Conservation (phyloP, 2,329 filamentous ascomycete species). For the Beauveria varroae region DNA sequence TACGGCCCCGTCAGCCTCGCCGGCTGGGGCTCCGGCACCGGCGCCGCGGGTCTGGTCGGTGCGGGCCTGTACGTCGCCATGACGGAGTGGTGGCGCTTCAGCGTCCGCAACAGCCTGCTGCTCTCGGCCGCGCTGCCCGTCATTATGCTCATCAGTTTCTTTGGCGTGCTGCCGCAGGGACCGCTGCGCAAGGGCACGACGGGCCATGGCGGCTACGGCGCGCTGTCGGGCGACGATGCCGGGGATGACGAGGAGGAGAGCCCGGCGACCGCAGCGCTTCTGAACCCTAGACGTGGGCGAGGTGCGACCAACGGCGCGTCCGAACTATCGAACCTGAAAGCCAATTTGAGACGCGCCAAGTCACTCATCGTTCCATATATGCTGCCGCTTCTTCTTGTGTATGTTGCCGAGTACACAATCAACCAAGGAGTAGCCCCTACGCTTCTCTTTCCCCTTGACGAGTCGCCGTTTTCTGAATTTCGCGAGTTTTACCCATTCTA, state of each 20-base stretch:
- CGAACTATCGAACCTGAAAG: constrained; percentile 28
- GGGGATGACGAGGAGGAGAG: constrained; percentile 29
- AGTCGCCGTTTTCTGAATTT: constrained; percentile 72
- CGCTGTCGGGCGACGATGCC: constrained; percentile 35
- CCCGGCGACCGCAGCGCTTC: constrained; percentile 40
- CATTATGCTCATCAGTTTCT: constrained; percentile 83
- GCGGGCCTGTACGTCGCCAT: constrained; percentile 81
- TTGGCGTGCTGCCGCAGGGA: constrained; percentile 64
- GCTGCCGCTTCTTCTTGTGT: constrained; percentile 85
- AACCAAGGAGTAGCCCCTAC: constrained; percentile 92
- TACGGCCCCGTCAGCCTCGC: constrained; percentile 84
- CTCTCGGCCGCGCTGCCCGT: constrained; percentile 71
- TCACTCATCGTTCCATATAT: constrained; percentile 73
- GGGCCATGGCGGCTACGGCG: constrained; percentile 44
- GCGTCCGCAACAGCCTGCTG: constrained; percentile 66
- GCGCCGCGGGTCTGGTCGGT: constrained; percentile 78
- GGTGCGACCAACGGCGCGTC: constrained; percentile 24
- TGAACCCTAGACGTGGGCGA: constrained; percentile 35
- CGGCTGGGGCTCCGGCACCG: constrained; percentile 88
- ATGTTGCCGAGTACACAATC: constrained; percentile 94
- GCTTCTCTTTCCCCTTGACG: constrained; percentile 70
- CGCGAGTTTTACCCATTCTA: constrained; percentile 93
- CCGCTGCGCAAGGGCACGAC: constrained; percentile 45
- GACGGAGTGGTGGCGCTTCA: constrained; percentile 71
- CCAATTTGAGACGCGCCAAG: constrained; percentile 58